Conservation (phyloP, 495 filamentous ascomycete species). For the Patellaria atrata region DNA sequence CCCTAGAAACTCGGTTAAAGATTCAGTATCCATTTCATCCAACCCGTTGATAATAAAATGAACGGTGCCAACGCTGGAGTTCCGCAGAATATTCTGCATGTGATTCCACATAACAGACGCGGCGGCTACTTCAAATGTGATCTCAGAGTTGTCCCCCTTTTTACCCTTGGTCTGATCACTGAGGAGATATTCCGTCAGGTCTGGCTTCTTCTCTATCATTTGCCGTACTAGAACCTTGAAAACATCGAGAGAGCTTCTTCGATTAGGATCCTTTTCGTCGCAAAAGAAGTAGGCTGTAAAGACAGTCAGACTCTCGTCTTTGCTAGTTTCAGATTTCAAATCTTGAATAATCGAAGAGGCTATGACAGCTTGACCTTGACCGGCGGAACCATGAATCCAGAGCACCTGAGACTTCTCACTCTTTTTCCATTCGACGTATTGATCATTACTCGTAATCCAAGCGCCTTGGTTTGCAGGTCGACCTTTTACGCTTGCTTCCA, state of each 20-base stretch:
- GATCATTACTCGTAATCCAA: constrained; percentile 4
- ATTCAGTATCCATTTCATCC: constrained; percentile 8
- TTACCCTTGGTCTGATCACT: constrained; percentile 9
- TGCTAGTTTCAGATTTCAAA: no score
- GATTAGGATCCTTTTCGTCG: constrained; percentile 11
- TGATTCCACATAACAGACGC: constrained; percentile 6
- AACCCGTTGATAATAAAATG: constrained; percentile 8
- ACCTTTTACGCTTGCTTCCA: constrained; percentile 1
- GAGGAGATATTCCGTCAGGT: constrained; percentile 9
- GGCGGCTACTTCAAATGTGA: constrained; percentile 4
- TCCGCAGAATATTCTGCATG: constrained; percentile 6
- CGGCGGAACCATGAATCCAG: constrained; percentile 10
- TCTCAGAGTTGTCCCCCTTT: constrained; percentile 1
- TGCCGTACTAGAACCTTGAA: constrained; percentile 10
- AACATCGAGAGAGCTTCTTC: constrained; percentile 2
- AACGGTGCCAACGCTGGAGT: not conserved
- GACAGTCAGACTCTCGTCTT: not conserved
- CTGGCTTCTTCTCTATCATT: constrained; percentile 6
- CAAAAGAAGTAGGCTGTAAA: constrained; percentile 12
- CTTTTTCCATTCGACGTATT: constrained; percentile 8
- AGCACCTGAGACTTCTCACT: constrained; percentile 1
- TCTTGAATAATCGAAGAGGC: constrained; percentile 8
- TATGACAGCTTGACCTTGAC: constrained; percentile 7
- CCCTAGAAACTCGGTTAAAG: constrained; percentile 4
- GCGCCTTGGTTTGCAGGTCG: not conserved